These are phyloP conservation scores for Blepharisma undulans DNA, from an alignment of 169 alveolate species.

Conservation along the genomic window DNA sequence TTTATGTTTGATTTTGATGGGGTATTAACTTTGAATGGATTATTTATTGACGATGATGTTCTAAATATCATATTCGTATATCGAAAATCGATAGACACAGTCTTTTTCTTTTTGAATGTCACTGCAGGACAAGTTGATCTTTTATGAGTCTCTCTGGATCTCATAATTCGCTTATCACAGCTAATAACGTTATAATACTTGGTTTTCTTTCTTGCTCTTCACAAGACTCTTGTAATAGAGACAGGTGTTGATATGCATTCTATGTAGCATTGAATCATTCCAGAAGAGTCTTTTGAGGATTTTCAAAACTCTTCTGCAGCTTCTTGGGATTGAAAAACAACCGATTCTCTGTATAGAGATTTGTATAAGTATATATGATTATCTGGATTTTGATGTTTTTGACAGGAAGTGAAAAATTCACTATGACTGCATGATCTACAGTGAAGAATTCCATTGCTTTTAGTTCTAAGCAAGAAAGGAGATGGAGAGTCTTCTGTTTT, in stretches of 20 bases:
- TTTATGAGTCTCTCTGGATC: background rate
- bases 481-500: background rate
- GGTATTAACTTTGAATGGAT: background rate
- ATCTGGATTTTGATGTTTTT: background rate
- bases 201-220: background rate
- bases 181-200: background rate
- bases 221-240: background rate
- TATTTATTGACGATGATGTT: background rate
- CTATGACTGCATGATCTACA: background rate
- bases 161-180: background rate
- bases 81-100: background rate
- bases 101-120: background rate
- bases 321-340: background rate
- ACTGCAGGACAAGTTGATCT: background rate
- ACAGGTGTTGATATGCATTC: background rate
- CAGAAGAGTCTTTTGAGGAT: background rate
- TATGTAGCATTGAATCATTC: background rate
- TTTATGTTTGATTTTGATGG: background rate
- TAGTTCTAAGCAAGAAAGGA: background rate
- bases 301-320: background rate
- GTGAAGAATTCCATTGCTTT: background rate
- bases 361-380: background rate
- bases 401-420: background rate
- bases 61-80: background rate
- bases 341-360: background rate